Base-by-base conservation (phyloP, 2,329 filamentous ascomycete species). In the Curvularia spicifera region DNA sequence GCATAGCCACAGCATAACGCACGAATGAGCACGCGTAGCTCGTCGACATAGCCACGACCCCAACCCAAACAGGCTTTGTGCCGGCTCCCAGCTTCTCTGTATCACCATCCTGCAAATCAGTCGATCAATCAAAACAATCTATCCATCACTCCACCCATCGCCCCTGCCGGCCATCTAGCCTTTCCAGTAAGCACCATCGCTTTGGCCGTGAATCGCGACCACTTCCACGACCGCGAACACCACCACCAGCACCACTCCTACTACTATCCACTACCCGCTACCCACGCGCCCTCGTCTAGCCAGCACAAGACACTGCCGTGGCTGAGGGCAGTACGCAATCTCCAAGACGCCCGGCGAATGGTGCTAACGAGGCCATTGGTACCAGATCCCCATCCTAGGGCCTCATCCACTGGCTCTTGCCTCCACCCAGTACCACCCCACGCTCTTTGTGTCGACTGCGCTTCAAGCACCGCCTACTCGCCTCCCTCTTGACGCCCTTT, bases 11-110 rank as follows among this genome's bases (percentile, higher is more conserved):
- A 48, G 39, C 51, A 31, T 45, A 43, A 1, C 42, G 47, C 33
- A 37, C 53, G 39, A 60, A 60, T 51, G 57, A 55, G 51, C 44
- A 55, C 55, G 60, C 47, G 46, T 52, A 45, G 51, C 45, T 31
- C 31, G 35, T 20, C 29, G 51, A 49, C 60, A 63, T 55, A 54
- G 60, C 60, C 60, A 37, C 35, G 15, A 35, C 51, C 60, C 53
- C 29, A 31, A 12, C 29, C 29, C 29, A 31, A 31, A 31, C 29
- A 31, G 29, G 29, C 29, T 12, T 4, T 35, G 47, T 29, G 9
- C 45, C 37, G n/a, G 20, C 28, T n/a, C 37, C 50, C 60, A 56
- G 46, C 56, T 52, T 43, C 24, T 9, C 31, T 42, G 44, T 29
- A 40, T 15, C 57, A 24, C 15, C 42, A n/a, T 37, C 24, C 24